These are phyloP conservation scores for Tulasnella sp. DNA, from an alignment of 768 basidiomycete species.

Conservation along the genomic window DNA sequence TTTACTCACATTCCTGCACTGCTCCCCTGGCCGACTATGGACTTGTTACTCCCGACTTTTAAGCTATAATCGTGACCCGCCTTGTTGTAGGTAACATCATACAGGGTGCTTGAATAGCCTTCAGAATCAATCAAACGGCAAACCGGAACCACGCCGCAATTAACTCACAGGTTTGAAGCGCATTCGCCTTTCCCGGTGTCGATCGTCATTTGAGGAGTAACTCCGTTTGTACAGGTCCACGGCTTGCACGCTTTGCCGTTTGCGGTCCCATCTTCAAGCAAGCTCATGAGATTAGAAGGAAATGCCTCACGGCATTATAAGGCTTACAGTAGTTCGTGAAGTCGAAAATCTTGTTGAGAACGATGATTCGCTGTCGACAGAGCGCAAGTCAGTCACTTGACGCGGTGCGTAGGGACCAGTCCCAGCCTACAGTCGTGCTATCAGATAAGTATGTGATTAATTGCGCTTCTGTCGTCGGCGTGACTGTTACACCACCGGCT, in stretches of 20 bases:
- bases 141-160: too few relatives aligned
- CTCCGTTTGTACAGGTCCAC: background rate
- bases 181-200: background rate
- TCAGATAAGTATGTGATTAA: background rate
- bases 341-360: constrained; percentile 2
- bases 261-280: background rate
- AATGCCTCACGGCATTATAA: too few relatives aligned
- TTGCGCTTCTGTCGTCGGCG: background rate
- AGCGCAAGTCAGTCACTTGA: background rate
- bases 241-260: background rate
- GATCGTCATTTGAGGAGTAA: background rate
- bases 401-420: background rate
- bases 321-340: background rate
- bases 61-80: background rate
- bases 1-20: background rate
- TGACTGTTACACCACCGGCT: background rate
- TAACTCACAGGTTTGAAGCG: background rate
- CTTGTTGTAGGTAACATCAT: background rate
- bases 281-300: background rate
- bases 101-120: background rate
- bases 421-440: background rate
- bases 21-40: background rate
- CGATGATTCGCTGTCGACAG: background rate
- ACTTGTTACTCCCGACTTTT: background rate
- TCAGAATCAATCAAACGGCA: too few relatives aligned